phyloP scores from a whole-genome alignment of 2,329 filamentous ascomycete species.

The Rhynchosporium agropyri region DNA sequence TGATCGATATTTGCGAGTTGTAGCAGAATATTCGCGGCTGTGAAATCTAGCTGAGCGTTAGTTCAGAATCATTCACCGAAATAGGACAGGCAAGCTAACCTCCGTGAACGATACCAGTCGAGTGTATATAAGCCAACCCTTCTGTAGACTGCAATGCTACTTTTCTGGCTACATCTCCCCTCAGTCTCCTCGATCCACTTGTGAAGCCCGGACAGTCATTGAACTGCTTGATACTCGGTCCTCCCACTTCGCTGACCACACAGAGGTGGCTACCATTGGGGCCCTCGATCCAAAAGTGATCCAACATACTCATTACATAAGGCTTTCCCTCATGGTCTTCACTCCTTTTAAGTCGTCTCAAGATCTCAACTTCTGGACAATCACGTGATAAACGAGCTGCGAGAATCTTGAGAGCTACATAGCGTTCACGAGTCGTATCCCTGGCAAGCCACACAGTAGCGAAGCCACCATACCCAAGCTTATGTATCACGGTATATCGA shows the following conservation, averaged over 20 bases:
- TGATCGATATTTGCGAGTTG: conserved; percentile 31
- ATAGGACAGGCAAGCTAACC: conserved; percentile 20
- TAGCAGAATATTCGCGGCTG: conserved; percentile 29
- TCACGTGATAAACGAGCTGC: conserved; percentile 24
- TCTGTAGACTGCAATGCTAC: conserved; percentile 28
- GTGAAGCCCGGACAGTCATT: conserved; percentile 30
- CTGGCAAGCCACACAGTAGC: conserved; percentile 51
- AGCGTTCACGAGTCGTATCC: conserved; percentile 32
- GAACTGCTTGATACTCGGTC: conserved; percentile 32
- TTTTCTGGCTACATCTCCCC: conserved; percentile 26
- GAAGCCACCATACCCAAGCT: conserved; percentile 50
- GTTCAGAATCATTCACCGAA: neutral
- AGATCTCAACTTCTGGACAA: conserved; percentile 29
- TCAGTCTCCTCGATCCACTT: conserved; percentile 29
- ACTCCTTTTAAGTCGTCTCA: conserved; percentile 23
- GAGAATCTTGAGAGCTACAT: conserved; percentile 33
- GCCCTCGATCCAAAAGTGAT: conserved; percentile 40
- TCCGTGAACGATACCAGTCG: conserved; percentile 28
- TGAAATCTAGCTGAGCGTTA: conserved; percentile 25
- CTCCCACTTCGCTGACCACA: conserved; percentile 41
- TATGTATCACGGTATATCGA: conserved; percentile 49
- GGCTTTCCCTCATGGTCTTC: conserved; percentile 21
- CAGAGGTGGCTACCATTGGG: conserved; percentile 52
- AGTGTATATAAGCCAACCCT: conserved; percentile 31
- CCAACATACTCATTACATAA: conserved; percentile 31